Conservation (phyloP, 2,329 filamentous ascomycete species). For the Scopulariopsis brevicaulis region DNA sequence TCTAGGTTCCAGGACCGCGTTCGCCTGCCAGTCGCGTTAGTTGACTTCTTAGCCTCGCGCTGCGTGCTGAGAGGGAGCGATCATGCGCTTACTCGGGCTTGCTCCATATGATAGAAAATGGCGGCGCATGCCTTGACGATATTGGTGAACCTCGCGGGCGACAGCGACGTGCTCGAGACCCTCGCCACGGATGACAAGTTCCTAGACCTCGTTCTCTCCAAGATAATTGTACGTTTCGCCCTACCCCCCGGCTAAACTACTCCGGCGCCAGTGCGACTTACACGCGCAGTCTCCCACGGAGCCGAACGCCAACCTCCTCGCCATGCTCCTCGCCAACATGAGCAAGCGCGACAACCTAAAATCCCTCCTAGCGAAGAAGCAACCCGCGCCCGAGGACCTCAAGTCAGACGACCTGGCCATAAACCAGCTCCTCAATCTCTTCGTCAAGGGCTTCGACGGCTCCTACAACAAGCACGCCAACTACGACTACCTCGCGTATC, state of each 20-base stretch:
- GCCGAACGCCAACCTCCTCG: slow-evolving; percentile 69
- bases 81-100: neutral
- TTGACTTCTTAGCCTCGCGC: neutral
- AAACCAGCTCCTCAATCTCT: slow-evolving; percentile 89
- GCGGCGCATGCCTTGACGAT: slow-evolving; percentile 89
- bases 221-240: slow-evolving; percentile 55
- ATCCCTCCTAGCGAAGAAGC: slow-evolving; percentile 55
- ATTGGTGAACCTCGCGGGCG: slow-evolving; percentile 74
- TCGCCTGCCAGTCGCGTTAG: neutral
- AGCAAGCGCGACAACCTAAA: slow-evolving; percentile 68
- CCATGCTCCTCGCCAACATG: slow-evolving; percentile 90
- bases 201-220: slow-evolving; percentile 58
- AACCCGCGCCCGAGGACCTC: slow-evolving; percentile 56
- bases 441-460: slow-evolving; percentile 81
- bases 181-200: slow-evolving; percentile 74
- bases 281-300: slow-evolving; percentile 53
- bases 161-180: slow-evolving; percentile 61
- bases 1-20: neutral
- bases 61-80: neutral
- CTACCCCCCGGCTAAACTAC: neutral
- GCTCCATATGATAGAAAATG: slow-evolving; percentile 50
- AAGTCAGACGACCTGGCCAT: slow-evolving; percentile 63
- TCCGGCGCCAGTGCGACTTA: neutral
- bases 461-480: slow-evolving; percentile 75
- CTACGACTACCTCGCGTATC: slow-evolving; percentile 87